Evolutionary conservation across 768 basidiomycete genomes (phyloP).

Genomic region (Naematelia aurantialba): DNA sequence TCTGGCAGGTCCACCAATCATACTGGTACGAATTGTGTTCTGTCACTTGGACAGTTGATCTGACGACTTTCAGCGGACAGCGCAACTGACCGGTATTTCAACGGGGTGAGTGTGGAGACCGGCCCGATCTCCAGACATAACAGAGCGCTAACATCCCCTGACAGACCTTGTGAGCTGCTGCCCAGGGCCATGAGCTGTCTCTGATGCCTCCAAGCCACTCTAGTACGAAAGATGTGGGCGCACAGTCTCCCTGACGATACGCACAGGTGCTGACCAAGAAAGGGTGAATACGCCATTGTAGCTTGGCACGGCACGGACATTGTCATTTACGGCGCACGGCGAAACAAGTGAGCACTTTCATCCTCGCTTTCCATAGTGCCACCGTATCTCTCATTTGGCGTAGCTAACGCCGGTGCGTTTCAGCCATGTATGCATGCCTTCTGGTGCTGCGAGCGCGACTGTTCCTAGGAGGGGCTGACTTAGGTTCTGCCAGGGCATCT

Average conservation of each 20-base stretch:
- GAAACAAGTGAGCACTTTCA: conserved; percentile 32
- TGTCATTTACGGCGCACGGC: conserved; percentile 30
- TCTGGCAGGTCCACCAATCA: conserved; percentile 15
- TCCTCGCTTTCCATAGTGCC: not conserved
- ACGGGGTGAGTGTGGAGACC: conserved; percentile 11
- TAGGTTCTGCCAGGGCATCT: conserved; percentile 26
- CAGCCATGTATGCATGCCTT: conserved; percentile 7
- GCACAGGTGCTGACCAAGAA: not conserved
- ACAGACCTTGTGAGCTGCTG: conserved; percentile 15
- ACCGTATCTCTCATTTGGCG: not conserved
- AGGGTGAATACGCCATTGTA: conserved; percentile 37
- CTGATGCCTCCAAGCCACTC: conserved; percentile 17
- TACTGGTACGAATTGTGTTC: conserved; percentile 11
- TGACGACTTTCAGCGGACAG: conserved; percentile 11
- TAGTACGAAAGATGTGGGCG: conserved; percentile 22
- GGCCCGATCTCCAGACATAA: conserved; percentile 3
- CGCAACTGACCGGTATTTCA: conserved; percentile 8
- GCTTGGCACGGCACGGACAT: conserved; percentile 39
- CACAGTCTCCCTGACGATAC: not conserved
- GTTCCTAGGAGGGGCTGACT: not conserved
- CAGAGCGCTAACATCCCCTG: not conserved
- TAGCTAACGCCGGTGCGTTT: conserved; percentile 1
- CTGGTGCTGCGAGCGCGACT: not conserved
- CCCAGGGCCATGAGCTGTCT: not conserved
- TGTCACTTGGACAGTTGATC: not conserved